These are phyloP conservation scores for Firmiana major DNA, from an alignment of 345 rosid species.

Conservation along the genomic window DNA sequence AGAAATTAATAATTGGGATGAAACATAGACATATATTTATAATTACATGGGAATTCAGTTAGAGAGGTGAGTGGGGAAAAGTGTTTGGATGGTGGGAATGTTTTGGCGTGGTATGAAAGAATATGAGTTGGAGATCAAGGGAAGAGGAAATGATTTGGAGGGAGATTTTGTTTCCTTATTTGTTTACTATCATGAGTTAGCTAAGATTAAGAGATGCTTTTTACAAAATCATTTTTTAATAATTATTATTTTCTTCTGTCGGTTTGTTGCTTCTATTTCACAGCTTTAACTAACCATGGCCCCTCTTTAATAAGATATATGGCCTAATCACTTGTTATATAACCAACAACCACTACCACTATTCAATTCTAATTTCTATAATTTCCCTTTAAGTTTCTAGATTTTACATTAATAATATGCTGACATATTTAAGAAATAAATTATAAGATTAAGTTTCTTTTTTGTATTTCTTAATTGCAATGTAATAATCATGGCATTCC, in stretches of 20 bases:
- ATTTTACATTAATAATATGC: not conserved
- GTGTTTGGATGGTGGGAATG: constrained; percentile 25
- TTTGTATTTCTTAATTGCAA: not conserved
- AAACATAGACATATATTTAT: not conserved
- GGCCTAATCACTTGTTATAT: constrained; percentile 28
- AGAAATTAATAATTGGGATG: not conserved
- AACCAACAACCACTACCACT: constrained; percentile 39
- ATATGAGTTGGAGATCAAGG: constrained; percentile 22
- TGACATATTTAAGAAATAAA: not conserved
- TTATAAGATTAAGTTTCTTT: not conserved
- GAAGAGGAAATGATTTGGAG: constrained; percentile 7
- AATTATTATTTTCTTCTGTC: not conserved
- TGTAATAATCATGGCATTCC: not conserved
- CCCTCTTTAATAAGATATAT: constrained; percentile 38
- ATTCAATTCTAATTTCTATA: not conserved
- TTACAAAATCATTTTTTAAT: constrained; percentile 2
- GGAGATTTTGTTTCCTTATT: constrained; percentile 1
- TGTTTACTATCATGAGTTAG: constrained; percentile 12
- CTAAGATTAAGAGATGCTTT: constrained; percentile 20
- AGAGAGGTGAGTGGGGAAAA: not conserved
- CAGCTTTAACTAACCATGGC: constrained; percentile 70
- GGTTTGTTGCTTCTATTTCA: constrained; percentile 52
- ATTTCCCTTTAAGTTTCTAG: not conserved
- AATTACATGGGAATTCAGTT: constrained; percentile 1
- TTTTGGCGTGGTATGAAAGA: constrained; percentile 47